phyloP scores from a whole-genome alignment of 2,329 filamentous ascomycete genomes.

The Diaporthe destruens region DNA sequence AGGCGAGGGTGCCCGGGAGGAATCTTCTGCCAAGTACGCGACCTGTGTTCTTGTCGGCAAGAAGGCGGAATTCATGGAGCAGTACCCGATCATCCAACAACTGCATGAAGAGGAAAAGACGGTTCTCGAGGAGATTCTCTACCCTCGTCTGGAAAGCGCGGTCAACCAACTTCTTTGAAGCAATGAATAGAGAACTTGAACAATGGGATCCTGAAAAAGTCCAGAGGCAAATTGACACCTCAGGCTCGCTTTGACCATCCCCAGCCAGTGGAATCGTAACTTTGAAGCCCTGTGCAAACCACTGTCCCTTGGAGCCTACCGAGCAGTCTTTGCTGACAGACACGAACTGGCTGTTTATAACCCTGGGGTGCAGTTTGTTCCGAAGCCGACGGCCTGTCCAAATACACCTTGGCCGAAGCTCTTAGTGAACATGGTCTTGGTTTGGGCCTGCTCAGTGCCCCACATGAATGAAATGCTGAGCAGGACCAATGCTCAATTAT shows the following conservation, averaged over 20 bases:
- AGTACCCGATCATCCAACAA: background rate
- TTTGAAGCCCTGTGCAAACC: background rate
- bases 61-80: background rate
- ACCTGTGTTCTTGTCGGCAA: background rate
- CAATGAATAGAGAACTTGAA: background rate
- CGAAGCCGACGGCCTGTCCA: background rate
- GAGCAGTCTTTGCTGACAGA: background rate
- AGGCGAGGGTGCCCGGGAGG: background rate
- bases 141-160: background rate
- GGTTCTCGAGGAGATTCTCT: accelerated
- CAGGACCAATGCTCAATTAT: background rate
- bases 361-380: background rate
- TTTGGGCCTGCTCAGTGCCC: background rate
- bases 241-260: background rate
- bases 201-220: accelerated
- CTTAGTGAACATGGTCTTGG: accelerated
- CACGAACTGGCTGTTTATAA: background rate
- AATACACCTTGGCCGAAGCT: background rate
- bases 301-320: background rate
- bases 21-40: background rate
- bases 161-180: background rate
- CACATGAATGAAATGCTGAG: background rate
- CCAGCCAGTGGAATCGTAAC: background rate
- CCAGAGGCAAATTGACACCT: background rate
- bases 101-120: background rate